Percentiles rank a stretch among this genome's conserved stretches.
phyloP scores from a whole-genome alignment of 345 rosid species.

The Gossypium anomalum region DNA sequence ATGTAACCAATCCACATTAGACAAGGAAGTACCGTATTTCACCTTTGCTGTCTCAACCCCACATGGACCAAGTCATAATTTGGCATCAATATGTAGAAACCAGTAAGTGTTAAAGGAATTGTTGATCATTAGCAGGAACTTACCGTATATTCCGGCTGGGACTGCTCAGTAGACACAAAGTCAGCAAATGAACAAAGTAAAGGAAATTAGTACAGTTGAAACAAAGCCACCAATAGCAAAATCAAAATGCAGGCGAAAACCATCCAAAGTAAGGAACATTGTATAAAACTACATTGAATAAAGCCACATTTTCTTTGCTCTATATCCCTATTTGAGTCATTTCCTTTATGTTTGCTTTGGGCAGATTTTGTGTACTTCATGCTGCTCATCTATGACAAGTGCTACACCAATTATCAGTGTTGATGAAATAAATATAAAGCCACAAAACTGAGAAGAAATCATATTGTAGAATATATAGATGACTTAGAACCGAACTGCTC shows the following conservation, averaged over 20 bases:
- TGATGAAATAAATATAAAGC: constrained; percentile 5
- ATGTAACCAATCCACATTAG: constrained; percentile 92
- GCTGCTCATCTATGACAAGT: neutral
- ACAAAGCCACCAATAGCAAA: constrained; percentile 18
- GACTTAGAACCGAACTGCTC: neutral
- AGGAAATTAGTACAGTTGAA: constrained; percentile 24
- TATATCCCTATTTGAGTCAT: neutral
- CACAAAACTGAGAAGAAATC: neutral
- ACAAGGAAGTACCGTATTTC: constrained; percentile 79
- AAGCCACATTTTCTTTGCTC: neutral
- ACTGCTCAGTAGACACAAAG: constrained; percentile 44
- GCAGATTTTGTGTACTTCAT: neutral
- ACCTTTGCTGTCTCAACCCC: constrained; percentile 62
- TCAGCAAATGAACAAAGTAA: constrained; percentile 19
- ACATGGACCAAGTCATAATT: neutral
- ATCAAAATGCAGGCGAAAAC: neutral
- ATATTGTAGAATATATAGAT: neutral
- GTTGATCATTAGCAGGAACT: constrained; percentile 16
- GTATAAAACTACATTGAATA: neutral
- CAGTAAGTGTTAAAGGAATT: neutral
- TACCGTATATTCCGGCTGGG: constrained; percentile 94
- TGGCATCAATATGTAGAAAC: neutral
- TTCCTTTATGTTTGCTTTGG: neutral
- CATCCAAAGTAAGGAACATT: neutral
- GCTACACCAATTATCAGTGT: neutral